Evolutionary conservation across 2,329 filamentous ascomycete genomes (phyloP), one percentile per base, ranked within the genome.

Genomic region (Pseudocercospora cruenta): DNA sequence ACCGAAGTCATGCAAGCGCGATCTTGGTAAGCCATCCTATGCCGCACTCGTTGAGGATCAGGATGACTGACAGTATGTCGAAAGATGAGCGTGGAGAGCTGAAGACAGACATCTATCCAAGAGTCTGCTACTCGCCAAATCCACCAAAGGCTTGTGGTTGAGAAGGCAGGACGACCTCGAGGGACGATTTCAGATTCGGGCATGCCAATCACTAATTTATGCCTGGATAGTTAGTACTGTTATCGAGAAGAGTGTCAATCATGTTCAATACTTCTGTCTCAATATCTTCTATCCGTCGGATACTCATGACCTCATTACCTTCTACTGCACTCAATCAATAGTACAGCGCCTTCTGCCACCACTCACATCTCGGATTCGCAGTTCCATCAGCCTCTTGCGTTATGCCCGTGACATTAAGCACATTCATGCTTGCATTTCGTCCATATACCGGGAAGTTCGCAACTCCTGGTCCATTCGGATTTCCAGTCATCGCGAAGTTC

Each of bases 361-460:
- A 87, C 62, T 76, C 75, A 74, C 85, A 87, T 69, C 85, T 78
- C 49, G 71, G 71, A 70, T 83, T 85, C 9, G 79, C 80, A 63
- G 82, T 80, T 10, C 77, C 76, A 74, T 87, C 85, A 65, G 67
- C 77, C 43, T 77, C 28, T 47, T 64, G 80, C 74, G 26, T 73
- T 6, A 64, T 60, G 10, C 66, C 67, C 5, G 68, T 70, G n/a
- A 53, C 61, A 55, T 70, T 70, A 19, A 87, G 73, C 19, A 80
- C 77, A 69, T 84, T 71, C 43, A 85, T 78, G 3, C 72, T 77
- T 14, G 79, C 79, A 63, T 82, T 76, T 12, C 71, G 58, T 0
- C 83, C 84, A 67, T 85, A 84, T 71, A 82, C 77, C 19, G 78
- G 74, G 69, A 87, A 86, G 5, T 74, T 71, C 8, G 80, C 80